These are phyloP conservation scores for Trichocladium uniseriatum DNA, from an alignment of 495 filamentous ascomycete species.

Conservation along the genomic window DNA sequence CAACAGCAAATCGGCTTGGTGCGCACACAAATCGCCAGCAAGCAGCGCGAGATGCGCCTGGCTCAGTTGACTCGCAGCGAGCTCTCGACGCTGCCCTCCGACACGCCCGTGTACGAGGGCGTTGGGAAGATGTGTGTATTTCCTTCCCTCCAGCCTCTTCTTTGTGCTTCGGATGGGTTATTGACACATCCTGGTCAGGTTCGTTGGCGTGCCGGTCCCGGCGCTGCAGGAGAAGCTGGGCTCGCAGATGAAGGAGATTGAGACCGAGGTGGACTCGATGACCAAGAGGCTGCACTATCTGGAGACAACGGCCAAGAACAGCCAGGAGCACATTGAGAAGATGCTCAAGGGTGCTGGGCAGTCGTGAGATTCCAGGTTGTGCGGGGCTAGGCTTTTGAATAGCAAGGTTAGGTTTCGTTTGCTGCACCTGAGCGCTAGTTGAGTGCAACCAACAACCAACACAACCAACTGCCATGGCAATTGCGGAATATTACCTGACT, in stretches of 20 bases:
- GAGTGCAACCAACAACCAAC: background rate
- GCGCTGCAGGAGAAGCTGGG: conserved; percentile 68
- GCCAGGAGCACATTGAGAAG: conserved; percentile 77
- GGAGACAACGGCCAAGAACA: conserved; percentile 91
- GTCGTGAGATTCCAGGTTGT: conserved; percentile 15
- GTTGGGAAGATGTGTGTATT: conserved; percentile 85
- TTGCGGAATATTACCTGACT: too few species aligned
- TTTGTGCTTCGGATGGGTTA: background rate
- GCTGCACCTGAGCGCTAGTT: background rate
- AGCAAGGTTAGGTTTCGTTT: background rate
- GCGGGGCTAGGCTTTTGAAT: too few species aligned
- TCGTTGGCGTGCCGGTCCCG: conserved; percentile 64
- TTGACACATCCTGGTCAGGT: conserved; percentile 48
- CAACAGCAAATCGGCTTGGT: conserved; percentile 89
- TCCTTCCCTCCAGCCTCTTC: background rate
- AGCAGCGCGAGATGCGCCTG: conserved; percentile 82
- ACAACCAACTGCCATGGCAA: background rate
- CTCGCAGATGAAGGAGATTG: conserved; percentile 63
- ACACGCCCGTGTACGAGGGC: conserved; percentile 84
- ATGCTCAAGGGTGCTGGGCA: conserved; percentile 43
- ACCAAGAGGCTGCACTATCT: conserved; percentile 90
- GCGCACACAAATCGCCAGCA: conserved; percentile 72
- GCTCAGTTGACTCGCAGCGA: conserved; percentile 82
- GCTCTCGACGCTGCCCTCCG: conserved; percentile 62
- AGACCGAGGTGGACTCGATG: conserved; percentile 65